Conservation (phyloP, 108 stramenopile genomes). For the Thalassiosira profunda region DNA sequence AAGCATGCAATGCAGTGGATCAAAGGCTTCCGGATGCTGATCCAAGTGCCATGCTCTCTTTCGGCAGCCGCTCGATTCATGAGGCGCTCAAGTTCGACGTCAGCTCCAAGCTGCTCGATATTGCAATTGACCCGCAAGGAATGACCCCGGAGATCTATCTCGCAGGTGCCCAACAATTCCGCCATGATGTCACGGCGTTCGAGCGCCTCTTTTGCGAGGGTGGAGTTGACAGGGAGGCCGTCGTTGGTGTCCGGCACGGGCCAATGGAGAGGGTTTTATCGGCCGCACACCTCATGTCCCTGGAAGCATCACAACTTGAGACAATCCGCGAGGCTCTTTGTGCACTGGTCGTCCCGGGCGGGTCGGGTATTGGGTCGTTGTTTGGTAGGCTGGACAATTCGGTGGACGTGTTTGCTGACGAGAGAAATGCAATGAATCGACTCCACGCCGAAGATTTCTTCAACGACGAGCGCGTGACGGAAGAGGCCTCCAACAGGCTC, state of each 20-base stretch:
- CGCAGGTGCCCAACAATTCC: conserved; percentile 44
- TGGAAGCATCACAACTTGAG: conserved; percentile 31
- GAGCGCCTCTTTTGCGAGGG: conserved; percentile 11
- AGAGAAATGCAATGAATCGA: conserved; percentile 1
- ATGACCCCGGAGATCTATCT: conserved; percentile 65
- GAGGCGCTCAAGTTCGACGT: conserved; percentile 46
- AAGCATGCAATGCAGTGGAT: conserved; percentile 12
- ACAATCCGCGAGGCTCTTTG: conserved; percentile 51
- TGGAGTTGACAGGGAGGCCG: conserved; percentile 42
- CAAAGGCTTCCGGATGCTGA: conserved; percentile 4
- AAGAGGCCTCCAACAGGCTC: conserved; percentile 74
- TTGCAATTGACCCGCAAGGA: conserved; percentile 72
- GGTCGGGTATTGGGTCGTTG: conserved; percentile 5
- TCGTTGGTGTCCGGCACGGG: conserved; percentile 19
- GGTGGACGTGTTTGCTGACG: background rate
- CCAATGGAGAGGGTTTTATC: conserved; percentile 41
- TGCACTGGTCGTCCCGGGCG: conserved; percentile 44
- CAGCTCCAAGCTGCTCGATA: conserved; percentile 69
- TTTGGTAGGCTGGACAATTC: conserved; percentile 2
- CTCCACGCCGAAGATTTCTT: conserved; percentile 58
- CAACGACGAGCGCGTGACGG: conserved; percentile 57
- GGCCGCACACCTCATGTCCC: conserved; percentile 59
- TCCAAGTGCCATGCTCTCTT: conserved; percentile 12
- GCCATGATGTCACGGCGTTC: conserved; percentile 32
- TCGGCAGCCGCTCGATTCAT: conserved; percentile 23